Conservation (phyloP, 108 stramenopile genomes). For the Cyclotella baltica region DNA sequence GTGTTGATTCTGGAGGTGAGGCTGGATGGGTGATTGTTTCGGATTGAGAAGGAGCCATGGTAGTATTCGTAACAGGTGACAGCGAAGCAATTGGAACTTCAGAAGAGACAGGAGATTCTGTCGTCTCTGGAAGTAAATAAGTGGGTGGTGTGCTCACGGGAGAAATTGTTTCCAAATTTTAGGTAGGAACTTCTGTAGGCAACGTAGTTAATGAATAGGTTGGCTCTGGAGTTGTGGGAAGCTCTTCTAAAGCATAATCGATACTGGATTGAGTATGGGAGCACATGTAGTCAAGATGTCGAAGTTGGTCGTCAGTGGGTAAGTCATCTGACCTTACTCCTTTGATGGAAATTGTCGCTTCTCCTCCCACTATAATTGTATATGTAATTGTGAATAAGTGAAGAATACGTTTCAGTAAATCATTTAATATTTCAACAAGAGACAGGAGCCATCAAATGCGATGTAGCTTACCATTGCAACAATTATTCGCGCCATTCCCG, state of each 20-base stretch:
- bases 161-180: too few species aligned
- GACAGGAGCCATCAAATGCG: background rate
- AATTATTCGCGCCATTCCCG: constrained; percentile 11
- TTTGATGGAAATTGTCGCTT: constrained; percentile 8
- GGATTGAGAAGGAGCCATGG: background rate
- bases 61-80: background rate
- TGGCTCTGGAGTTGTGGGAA: background rate
- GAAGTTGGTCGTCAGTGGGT: constrained; percentile 21
- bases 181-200: background rate
- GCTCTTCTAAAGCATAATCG: constrained; percentile 36
- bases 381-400: background rate
- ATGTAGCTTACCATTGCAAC: constrained; percentile 24
- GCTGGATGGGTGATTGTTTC: background rate
- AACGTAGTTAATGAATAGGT: too few species aligned
- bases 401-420: too few species aligned
- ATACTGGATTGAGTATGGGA: constrained; percentile 39
- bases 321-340: constrained; percentile 26
- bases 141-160: background rate
- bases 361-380: background rate
- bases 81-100: background rate
- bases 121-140: background rate
- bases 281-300: constrained; percentile 36
- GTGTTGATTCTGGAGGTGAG: constrained; percentile 1
- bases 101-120: background rate
- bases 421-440: background rate